Percentiles rank a stretch among this genome's conserved stretches.
Conservation (phyloP, 2,329 filamentous ascomycete genomes). For the Scolecobasidium constrictum region DNA sequence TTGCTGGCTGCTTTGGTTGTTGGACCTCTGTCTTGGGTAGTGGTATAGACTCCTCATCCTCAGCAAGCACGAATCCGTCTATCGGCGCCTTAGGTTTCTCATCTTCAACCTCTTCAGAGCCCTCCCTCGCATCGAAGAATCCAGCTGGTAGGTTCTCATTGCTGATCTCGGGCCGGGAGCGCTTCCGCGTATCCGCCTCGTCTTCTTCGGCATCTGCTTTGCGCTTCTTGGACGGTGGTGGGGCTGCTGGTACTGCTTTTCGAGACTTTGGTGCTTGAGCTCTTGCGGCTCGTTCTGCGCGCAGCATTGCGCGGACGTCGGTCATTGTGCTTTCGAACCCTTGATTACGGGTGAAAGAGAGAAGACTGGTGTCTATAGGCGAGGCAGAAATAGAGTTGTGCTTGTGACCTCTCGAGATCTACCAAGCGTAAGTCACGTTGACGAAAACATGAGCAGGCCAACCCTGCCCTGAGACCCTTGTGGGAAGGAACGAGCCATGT, state of each 20-base stretch:
- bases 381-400: neutral
- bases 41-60: neutral
- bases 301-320: constrained; percentile 11
- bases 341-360: neutral
- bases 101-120: neutral
- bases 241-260: constrained; percentile 1
- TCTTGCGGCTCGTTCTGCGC: constrained; percentile 11
- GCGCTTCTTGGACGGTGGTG: constrained; percentile 10
- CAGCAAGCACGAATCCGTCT: neutral
- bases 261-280: constrained; percentile 6
- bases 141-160: constrained; percentile 3
- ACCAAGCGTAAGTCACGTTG: neutral
- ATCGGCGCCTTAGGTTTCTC: neutral
- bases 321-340: constrained; percentile 6
- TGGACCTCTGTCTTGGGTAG: neutral
- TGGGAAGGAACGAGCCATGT: too few relatives aligned
- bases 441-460: neutral
- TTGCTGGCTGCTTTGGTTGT: neutral
- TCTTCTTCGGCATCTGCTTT: constrained; percentile 8
- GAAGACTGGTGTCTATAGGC: neutral
- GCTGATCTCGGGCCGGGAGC: neutral
- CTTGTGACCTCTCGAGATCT: neutral
- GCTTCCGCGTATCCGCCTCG: neutral
- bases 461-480: constrained; percentile 2
- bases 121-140: constrained; percentile 5